Base-by-base conservation (phyloP, 495 filamentous ascomycete species). In the Penicillium manginii region DNA sequence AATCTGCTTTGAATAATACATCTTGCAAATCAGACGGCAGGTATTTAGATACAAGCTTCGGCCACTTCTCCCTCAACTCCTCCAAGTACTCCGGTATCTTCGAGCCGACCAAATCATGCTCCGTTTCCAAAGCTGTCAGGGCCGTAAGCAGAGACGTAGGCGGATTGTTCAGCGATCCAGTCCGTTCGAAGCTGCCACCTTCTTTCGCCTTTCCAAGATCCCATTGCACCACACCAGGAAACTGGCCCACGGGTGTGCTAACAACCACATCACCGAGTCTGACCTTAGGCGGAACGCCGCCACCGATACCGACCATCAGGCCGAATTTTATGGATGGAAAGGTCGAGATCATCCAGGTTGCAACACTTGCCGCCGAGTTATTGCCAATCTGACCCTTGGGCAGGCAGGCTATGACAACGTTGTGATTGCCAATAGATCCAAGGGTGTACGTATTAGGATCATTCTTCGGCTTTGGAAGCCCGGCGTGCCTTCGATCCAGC, bases 191-290 rank as follows among this genome's bases (percentile, higher is more conserved):
- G 1, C 29, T 37, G 1, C 55, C 46, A 39, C 26, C 50, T 23
- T 19, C 11, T 17, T 46, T 19, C 15, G 52, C 33, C 40, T 68
- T 68, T 0, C 62, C 65, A 17, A 65, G 17, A 49, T 74, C 70
- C 48, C 62, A 71, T 26, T 66, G 69, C 4, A 63, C 55, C 23
- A 68, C 68, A 4, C 62, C 66, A 18, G 21, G 33, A 26, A 33
- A 45, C 10, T 31, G 19, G 14, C 32, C 55, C 4, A 42, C n/a
- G 4, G 67, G 64, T 22, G 42, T 33, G 19, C 65, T 61, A 40
- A 70, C 60, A 11, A 68, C 64, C 2, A 70, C 65, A 60, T 70
- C 67, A 4, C 65, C 64, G 0, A 70, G 58, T 21, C 60, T 52
- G 23, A 70, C 18, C 4, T 45, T 21, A 3, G n/a, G 8, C 4